A percentile compares a stretch with the other conserved stretches of the same genome.
These are phyloP conservation scores for Cytospora piceicola DNA, from an alignment of 2,329 filamentous ascomycete genomes.

Conservation along the genomic window DNA sequence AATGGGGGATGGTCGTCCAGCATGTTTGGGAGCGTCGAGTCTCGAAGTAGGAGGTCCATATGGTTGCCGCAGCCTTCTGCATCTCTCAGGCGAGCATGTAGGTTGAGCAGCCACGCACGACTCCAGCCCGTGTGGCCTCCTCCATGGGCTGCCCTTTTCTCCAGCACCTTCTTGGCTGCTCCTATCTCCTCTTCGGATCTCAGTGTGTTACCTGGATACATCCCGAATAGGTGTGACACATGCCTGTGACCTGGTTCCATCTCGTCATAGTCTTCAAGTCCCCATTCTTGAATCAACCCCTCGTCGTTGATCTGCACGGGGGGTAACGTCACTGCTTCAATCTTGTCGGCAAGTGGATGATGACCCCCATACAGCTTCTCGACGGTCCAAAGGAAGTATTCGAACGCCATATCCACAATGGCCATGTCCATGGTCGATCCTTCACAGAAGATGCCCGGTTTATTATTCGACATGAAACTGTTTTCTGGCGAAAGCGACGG, in stretches of 20 bases:
- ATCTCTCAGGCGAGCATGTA: conserved; percentile 50
- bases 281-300: conserved; percentile 49
- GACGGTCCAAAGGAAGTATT: conserved; percentile 36
- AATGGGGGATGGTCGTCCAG: conserved; percentile 51
- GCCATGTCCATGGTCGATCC: conserved; percentile 53
- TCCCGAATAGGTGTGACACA: conserved; percentile 53
- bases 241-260: conserved; percentile 55
- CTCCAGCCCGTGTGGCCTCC: conserved; percentile 58
- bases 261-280: conserved; percentile 41
- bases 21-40: conserved; percentile 49
- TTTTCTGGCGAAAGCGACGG: conserved; percentile 45
- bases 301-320: conserved; percentile 40
- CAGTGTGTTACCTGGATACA: conserved; percentile 50
- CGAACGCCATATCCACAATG: conserved; percentile 41
- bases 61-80: conserved; percentile 43
- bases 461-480: conserved; percentile 37
- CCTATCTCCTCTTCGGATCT: conserved; percentile 34
- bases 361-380: conserved; percentile 26
- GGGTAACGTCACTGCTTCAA: conserved; percentile 33
- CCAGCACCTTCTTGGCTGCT: conserved; percentile 39
- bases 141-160: conserved; percentile 38
- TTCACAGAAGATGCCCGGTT: conserved; percentile 45
- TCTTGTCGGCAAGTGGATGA: conserved; percentile 21
- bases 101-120: conserved; percentile 53
- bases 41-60: conserved; percentile 43